These are phyloP conservation scores for Forsythia suspensa DNA, from an alignment of 257 asterid species.

Conservation along the genomic window DNA sequence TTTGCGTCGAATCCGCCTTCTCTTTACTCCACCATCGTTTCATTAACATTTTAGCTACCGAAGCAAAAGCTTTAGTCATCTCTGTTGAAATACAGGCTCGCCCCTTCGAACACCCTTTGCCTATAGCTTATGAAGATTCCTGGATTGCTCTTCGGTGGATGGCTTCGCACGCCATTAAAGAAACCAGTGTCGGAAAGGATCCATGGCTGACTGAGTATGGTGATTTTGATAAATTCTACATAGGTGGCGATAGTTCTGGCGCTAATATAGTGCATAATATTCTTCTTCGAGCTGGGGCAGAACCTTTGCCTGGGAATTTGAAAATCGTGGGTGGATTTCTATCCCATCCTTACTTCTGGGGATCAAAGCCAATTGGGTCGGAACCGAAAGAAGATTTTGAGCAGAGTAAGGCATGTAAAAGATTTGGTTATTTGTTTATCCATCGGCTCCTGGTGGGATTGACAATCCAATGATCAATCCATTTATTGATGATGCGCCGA, in stretches of 20 bases:
- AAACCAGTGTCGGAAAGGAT: too few relatives aligned
- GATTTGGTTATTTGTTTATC: neutral
- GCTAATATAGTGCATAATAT: neutral
- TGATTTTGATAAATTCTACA: too few relatives aligned
- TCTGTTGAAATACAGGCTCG: too few relatives aligned
- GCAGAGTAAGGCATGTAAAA: neutral
- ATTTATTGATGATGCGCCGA: conserved; percentile 9
- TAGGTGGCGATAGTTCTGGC: too few relatives aligned
- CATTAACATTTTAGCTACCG: too few relatives aligned
- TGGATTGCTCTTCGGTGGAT: conserved; percentile 43
- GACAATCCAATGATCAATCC: conserved; percentile 30
- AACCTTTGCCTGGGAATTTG: conserved; percentile 18
- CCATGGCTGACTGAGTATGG: too few relatives aligned
- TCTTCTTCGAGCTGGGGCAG: conserved; percentile 27
- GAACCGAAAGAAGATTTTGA: conserved; percentile 17
- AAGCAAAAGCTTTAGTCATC: too few relatives aligned
- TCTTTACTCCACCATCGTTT: too few relatives aligned
- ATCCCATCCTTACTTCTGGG: conserved; percentile 35
- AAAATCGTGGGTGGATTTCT: conserved; percentile 39
- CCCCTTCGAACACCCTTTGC: too few relatives aligned
- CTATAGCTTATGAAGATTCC: conserved; percentile 36
- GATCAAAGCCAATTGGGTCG: conserved; percentile 21
- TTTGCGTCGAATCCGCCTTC: conserved; percentile 37
- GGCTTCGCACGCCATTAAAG: neutral
- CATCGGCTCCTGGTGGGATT: conserved; percentile 11